Evolutionary conservation across 208 protist genomes (phyloP).

Genomic region (Leishmania turanica): DNA sequence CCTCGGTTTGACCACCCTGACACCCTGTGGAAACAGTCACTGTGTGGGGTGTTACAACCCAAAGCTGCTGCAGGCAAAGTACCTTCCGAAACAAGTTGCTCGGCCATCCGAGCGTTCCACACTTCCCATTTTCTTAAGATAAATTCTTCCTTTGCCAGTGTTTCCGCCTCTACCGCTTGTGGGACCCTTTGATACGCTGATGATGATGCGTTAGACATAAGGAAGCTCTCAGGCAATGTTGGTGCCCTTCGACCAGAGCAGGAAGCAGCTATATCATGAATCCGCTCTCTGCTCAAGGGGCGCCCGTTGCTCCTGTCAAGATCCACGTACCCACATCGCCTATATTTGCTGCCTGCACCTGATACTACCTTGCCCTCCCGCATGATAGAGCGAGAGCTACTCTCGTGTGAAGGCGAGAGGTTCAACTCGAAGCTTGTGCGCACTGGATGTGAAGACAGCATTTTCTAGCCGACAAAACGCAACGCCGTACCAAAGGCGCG

Average conservation of each 20-base stretch:
- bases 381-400: not conserved
- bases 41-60: not conserved
- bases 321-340: not conserved
- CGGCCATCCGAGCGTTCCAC: slow-evolving; percentile 8
- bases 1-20: slow-evolving; percentile 6
- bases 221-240: not conserved
- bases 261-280: not conserved
- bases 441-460: not conserved
- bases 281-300: not conserved
- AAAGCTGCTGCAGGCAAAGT: not conserved
- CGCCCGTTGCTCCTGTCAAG: not conserved
- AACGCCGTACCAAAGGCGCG: too few relatives aligned
- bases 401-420: not conserved
- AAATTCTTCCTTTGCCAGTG: slow-evolving; percentile 2
- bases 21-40: not conserved
- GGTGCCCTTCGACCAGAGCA: not conserved
- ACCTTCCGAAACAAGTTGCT: slow-evolving; percentile 18
- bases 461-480: not conserved
- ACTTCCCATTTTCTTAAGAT: slow-evolving; percentile 22
- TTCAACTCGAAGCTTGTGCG: not conserved
- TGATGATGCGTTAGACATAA: not conserved
- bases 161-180: not conserved
- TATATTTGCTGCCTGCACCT: not conserved
- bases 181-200: slow-evolving; percentile 9
- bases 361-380: not conserved